These are phyloP conservation scores for Ogataea methanolica DNA, from an alignment of 805 yeast genomes.

Conservation along the genomic window DNA sequence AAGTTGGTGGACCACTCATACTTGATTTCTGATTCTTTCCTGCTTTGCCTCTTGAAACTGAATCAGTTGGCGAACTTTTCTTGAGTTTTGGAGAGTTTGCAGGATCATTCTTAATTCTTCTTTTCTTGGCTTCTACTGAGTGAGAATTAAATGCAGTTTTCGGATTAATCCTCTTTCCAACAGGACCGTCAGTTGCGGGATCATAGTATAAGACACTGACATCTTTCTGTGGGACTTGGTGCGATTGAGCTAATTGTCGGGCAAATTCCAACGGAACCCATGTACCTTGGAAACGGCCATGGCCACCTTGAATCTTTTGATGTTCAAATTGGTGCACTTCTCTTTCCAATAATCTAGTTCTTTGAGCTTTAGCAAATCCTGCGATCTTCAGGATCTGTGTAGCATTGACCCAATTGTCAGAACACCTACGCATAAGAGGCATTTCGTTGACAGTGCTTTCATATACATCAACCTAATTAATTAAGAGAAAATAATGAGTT, in stretches of 20 bases:
- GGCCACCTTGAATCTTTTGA: slow-evolving; percentile 82
- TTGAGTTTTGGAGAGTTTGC: slow-evolving; percentile 9
- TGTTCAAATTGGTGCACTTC: slow-evolving; percentile 65
- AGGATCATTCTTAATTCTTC: slow-evolving; percentile 31
- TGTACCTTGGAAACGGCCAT: slow-evolving; percentile 81
- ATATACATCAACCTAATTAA: slow-evolving; percentile 38
- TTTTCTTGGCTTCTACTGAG: slow-evolving; percentile 19
- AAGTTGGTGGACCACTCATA: slow-evolving; percentile 12
- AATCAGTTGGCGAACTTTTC: slow-evolving; percentile 1
- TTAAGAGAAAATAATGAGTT: not conserved
- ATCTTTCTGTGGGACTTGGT: slow-evolving; percentile 47
- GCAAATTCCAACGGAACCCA: slow-evolving; percentile 78
- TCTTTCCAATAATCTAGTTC: slow-evolving; percentile 71
- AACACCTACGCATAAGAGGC: slow-evolving; percentile 83
- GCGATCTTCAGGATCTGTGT: slow-evolving; percentile 80
- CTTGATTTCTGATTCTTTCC: not conserved
- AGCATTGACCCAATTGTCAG: slow-evolving; percentile 92
- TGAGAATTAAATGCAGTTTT: slow-evolving; percentile 22
- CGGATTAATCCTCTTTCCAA: slow-evolving; percentile 31
- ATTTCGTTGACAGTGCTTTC: slow-evolving; percentile 67
- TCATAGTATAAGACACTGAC: slow-evolving; percentile 51
- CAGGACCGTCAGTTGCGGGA: slow-evolving; percentile 42
- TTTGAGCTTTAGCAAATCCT: slow-evolving; percentile 69
- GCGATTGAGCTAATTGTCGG: slow-evolving; percentile 46
- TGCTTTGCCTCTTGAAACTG: not conserved